phyloP scores from a whole-genome alignment of 495 filamentous ascomycete species.

The Patellaria atrata region DNA sequence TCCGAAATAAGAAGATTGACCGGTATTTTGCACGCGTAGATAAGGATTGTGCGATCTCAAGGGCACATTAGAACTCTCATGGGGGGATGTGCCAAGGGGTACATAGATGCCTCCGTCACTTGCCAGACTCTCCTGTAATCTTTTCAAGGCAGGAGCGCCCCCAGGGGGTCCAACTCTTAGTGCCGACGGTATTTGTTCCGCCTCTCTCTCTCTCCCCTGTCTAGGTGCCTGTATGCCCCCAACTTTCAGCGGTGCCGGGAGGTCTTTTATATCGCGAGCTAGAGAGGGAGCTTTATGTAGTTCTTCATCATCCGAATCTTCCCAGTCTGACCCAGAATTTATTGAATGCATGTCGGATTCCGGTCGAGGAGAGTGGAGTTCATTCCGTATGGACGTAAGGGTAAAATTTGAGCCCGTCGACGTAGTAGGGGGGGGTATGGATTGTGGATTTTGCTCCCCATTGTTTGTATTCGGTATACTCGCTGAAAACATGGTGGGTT shows the following conservation, averaged over 20 bases:
- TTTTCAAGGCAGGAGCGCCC: slow-evolving; percentile 8
- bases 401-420: slow-evolving; percentile 10
- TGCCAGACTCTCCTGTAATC: slow-evolving; percentile 5
- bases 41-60: slow-evolving; percentile 21
- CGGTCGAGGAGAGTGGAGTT: background rate
- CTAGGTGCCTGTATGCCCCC: slow-evolving; percentile 11
- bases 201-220: slow-evolving; percentile 1
- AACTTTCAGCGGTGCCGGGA: slow-evolving; percentile 17
- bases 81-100: slow-evolving; percentile 3
- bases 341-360: background rate
- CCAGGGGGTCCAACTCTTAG: slow-evolving; percentile 14
- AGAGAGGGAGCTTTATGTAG: slow-evolving; percentile 1
- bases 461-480: no score
- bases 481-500: no score
- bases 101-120: slow-evolving; percentile 9
- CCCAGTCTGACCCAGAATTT: slow-evolving; percentile 9
- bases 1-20: slow-evolving; percentile 15
- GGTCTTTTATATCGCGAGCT: slow-evolving; percentile 5
- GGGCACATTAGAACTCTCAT: slow-evolving; percentile 8
- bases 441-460: no score
- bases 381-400: slow-evolving; percentile 7
- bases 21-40: slow-evolving; percentile 15
- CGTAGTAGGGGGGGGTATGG: slow-evolving; percentile 2
- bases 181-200: slow-evolving; percentile 16
- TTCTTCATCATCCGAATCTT: slow-evolving; percentile 14